Base-by-base conservation (phyloP, 257 asterid species). In the Rauvolfia tetraphylla region DNA sequence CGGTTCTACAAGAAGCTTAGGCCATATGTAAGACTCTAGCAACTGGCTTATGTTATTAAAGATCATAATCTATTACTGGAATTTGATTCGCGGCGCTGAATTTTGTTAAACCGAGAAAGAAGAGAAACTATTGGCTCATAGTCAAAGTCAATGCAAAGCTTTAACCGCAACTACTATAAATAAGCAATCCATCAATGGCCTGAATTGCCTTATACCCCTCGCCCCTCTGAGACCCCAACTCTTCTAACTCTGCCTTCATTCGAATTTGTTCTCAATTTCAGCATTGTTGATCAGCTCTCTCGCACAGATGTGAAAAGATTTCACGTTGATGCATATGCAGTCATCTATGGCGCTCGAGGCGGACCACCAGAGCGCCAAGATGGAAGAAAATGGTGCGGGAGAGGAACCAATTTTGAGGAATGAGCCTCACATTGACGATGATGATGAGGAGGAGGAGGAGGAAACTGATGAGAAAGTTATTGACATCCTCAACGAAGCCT, bases 391-490 rank as follows among this genome's bases (percentile, higher is more conserved):
- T 67, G 51, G 49, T 22, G 72, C 6, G 51, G 29, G 31, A 38
- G 49, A n/a, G 72, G 31, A 67, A 11, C 42, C 51, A 36, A 5
- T 9, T 12, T 4, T 7, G 15, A 66, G 49, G 72, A 6, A 49
- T 3, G 2, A 36, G 17, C 53, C 53, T 65, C 14, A 22, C 56
- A 5, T 49, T n/a, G n/a, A n/a, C n/a, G n/a, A n/a, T n/a, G n/a
- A 65, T 65, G 15, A 54, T 33, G 44, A 14, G 4, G 39, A 8
- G 22, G 18, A 38, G 25, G 72, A 39, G 5, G 75, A 36, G 0
- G 48, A 18, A 38, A 23, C 44, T 12, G 78, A 73, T 53, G 78
- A 73, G 18, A 27, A 73, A 6, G 71, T 79, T 25, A 46, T 39
- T 31, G 20, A 53, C 29, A 66, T 72, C 29, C 63, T 79, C 20